Evolutionary conservation across 2,329 filamentous ascomycete genomes (phyloP).

Genomic region (Penicillium sp.): DNA sequence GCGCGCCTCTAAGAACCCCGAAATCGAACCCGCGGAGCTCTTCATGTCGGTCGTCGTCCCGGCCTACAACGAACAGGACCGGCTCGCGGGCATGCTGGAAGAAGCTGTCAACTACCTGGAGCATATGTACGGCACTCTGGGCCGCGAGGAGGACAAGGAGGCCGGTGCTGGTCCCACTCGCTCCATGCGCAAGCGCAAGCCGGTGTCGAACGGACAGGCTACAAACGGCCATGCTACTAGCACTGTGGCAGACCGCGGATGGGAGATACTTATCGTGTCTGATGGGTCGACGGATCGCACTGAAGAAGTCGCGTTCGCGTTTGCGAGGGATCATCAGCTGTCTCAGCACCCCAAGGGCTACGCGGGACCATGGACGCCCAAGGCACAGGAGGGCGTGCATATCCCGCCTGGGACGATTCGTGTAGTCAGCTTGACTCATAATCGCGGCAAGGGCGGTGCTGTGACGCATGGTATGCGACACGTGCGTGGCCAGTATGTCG

Average conservation of each 20-base stretch:
- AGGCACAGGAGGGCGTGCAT: conserved; percentile 48
- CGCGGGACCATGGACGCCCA: conserved; percentile 56
- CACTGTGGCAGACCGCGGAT: conserved; percentile 57
- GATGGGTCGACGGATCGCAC: conserved; percentile 87
- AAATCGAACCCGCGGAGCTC: conserved; percentile 74
- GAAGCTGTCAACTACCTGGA: conserved; percentile 90
- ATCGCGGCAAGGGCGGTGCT: conserved; percentile 91
- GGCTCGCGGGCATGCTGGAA: conserved; percentile 80
- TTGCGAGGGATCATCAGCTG: conserved; percentile 69
- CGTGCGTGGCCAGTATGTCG: conserved; percentile 80
- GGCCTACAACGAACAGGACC: conserved; percentile 89
- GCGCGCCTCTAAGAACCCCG: conserved; percentile 45
- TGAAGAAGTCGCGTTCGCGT: conserved; percentile 74
- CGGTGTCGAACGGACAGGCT: conserved; percentile 29
- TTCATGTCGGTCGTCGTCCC: conserved; percentile 91
- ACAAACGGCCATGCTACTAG: conserved; percentile 34
- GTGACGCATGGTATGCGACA: conserved; percentile 96
- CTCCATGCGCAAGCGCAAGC: conserved; percentile 24
- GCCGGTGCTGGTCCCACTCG: conserved; percentile 13
- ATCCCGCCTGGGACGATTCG: conserved; percentile 77
- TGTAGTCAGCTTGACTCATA: conserved; percentile 74
- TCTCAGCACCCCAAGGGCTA: conserved; percentile 46
- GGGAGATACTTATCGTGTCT: conserved; percentile 90
- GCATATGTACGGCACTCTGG: conserved; percentile 64
- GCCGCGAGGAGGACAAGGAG: conserved; percentile 32